These are phyloP conservation scores for Pseudozyma flocculosa DNA, from an alignment of 1,284 basidiomycete species.

Conservation along the genomic window DNA sequence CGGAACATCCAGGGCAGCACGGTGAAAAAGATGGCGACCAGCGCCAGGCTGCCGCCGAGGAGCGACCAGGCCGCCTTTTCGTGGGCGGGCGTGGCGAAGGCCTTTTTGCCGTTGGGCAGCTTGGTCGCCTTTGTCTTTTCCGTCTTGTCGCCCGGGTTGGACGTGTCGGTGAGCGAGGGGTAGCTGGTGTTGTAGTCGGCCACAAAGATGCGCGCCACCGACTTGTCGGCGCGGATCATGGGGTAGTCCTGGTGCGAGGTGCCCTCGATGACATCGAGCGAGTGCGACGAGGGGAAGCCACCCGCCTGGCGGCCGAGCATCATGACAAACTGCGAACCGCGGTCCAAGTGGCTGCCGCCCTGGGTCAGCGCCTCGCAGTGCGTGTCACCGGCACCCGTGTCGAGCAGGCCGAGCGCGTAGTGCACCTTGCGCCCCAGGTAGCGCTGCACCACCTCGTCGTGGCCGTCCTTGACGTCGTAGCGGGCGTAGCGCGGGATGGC, in stretches of 20 bases:
- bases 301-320: conserved; percentile 9
- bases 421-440: conserved; percentile 39
- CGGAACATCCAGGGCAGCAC: conserved; percentile 49
- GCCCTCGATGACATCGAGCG: conserved; percentile 41
- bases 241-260: conserved; percentile 52
- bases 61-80: conserved; percentile 46
- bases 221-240: conserved; percentile 37
- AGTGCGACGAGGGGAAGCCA: conserved; percentile 39
- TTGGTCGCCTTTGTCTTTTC: conserved; percentile 10
- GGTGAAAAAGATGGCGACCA: conserved; percentile 33
- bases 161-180: conserved; percentile 27
- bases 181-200: conserved; percentile 24
- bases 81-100: conserved; percentile 50
- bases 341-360: conserved; percentile 49
- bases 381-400: conserved; percentile 50
- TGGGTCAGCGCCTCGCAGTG: conserved; percentile 48
- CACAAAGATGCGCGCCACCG: conserved; percentile 30
- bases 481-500: conserved; percentile 35
- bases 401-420: conserved; percentile 44
- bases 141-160: conserved; percentile 40
- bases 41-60: conserved; percentile 36
- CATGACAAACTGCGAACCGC: conserved; percentile 46
- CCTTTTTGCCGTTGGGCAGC: conserved; percentile 12
- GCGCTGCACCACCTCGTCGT: conserved; percentile 29
- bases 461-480: conserved; percentile 36